Evolutionary conservation across 345 rosid genomes (phyloP).

Genomic region (Eucalyptus curtisii): DNA sequence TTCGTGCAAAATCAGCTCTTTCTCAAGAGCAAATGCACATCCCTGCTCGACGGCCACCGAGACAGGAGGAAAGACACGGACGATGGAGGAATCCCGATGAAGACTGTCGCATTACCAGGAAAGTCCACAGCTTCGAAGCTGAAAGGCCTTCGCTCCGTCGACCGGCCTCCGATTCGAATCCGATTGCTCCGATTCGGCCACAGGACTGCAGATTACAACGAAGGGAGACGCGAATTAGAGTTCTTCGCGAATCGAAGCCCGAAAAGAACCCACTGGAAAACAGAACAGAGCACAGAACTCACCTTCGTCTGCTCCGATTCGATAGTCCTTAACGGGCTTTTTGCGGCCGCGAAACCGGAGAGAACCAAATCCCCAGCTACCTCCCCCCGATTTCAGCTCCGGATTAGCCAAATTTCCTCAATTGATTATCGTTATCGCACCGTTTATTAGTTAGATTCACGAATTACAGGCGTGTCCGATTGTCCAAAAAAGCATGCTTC

Average conservation of each 20-base stretch:
- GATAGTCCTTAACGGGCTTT: background rate
- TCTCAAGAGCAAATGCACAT: background rate
- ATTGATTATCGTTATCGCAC: background rate
- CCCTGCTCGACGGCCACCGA: background rate
- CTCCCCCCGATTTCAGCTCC: background rate
- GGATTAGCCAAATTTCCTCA: background rate
- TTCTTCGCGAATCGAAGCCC: background rate
- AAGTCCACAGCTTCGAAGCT: background rate
- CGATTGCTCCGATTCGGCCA: background rate
- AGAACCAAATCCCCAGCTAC: background rate
- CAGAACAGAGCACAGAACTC: background rate
- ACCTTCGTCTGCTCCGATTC: background rate
- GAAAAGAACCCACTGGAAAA: background rate
- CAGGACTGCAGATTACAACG: background rate
- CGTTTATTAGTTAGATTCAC: background rate
- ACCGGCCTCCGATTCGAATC: background rate
- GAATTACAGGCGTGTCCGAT: background rate
- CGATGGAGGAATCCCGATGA: background rate
- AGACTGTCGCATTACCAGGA: background rate
- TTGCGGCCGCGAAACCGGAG: background rate
- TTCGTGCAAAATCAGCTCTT: background rate
- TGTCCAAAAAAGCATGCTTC: background rate
- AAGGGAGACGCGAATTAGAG: background rate
- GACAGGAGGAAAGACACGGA: background rate
- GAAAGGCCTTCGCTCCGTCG: background rate